A percentile compares a stretch with the other conserved stretches of the same genome.
Evolutionary conservation across 73 alveolate species (phyloP).

Genomic region (Symbiodinium pilosum): DNA sequence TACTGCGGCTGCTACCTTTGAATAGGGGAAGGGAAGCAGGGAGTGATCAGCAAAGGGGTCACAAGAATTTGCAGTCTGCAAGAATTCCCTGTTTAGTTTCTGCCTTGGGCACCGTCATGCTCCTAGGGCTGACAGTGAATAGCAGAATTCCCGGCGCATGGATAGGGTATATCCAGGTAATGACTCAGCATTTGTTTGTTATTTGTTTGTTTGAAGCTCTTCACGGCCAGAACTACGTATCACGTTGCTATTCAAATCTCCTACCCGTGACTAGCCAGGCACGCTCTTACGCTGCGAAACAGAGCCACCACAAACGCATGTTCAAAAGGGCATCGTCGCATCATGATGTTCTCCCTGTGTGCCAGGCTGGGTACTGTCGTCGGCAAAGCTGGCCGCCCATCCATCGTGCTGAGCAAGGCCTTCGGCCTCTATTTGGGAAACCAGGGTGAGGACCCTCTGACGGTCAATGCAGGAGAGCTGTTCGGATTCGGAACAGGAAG

Average conservation of each 20-base stretch:
- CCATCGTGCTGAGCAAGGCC: neutral
- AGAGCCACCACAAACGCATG: neutral
- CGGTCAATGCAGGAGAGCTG: conserved; percentile 18
- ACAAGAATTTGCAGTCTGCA: too few species aligned
- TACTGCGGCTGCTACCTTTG: too few species aligned
- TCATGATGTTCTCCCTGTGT: neutral
- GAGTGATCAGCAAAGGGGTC: too few species aligned
- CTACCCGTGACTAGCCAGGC: neutral
- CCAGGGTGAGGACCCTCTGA: neutral
- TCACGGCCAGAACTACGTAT: neutral
- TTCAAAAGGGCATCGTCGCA: neutral
- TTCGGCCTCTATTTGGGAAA: neutral
- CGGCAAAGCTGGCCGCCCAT: conserved; percentile 15
- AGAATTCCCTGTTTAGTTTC: too few species aligned
- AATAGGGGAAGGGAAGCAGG: too few species aligned
- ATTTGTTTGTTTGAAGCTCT: too few species aligned
- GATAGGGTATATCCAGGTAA: too few species aligned
- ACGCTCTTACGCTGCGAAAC: neutral
- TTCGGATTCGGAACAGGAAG: conserved; percentile 32
- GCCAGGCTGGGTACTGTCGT: neutral
- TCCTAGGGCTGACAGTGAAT: too few species aligned
- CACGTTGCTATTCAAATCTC: neutral
- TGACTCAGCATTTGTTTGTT: too few species aligned
- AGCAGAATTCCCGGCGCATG: too few species aligned
- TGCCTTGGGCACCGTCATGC: too few species aligned